phyloP scores from a whole-genome alignment of 176 grass and related monocot genomes.

The Neostapfia colusana region DNA sequence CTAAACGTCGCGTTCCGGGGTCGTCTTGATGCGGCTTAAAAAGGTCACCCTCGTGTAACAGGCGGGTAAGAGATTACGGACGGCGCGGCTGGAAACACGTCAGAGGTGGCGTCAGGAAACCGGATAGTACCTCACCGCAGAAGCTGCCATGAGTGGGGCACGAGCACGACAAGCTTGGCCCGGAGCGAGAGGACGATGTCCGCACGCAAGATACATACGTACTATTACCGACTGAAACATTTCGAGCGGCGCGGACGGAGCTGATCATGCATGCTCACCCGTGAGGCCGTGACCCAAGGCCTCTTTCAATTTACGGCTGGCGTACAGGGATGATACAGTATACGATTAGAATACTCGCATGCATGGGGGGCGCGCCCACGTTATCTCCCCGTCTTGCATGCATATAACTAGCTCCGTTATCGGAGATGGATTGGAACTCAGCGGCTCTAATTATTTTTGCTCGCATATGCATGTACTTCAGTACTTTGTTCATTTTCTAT shows the following conservation, averaged over 20 bases:
- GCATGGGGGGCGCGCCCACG: not conserved
- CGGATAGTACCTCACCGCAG: not conserved
- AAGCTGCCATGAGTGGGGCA: not conserved
- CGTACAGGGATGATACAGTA: not conserved
- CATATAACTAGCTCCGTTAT: not conserved
- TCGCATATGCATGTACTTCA: no score
- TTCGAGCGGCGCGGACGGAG: not conserved
- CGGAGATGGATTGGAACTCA: not conserved
- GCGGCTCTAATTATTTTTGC: not conserved
- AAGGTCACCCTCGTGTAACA: not conserved
- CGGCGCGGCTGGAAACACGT: slow-evolving; percentile 9
- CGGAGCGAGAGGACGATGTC: not conserved
- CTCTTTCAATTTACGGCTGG: not conserved
- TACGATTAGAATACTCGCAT: not conserved
- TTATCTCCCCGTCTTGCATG: not conserved
- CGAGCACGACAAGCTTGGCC: not conserved
- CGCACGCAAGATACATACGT: not conserved
- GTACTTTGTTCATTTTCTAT: no score
- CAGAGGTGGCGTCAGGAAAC: not conserved
- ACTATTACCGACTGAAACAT: not conserved
- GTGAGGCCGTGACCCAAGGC: not conserved
- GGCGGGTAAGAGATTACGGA: not conserved
- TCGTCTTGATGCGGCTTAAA: not conserved
- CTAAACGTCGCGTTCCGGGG: not conserved
- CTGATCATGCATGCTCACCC: not conserved